Evolutionary conservation across 2,329 filamentous ascomycete species (phyloP), one percentile per base, ranked within the genome.

Genomic region (Cryoendolithus antarcticus): DNA sequence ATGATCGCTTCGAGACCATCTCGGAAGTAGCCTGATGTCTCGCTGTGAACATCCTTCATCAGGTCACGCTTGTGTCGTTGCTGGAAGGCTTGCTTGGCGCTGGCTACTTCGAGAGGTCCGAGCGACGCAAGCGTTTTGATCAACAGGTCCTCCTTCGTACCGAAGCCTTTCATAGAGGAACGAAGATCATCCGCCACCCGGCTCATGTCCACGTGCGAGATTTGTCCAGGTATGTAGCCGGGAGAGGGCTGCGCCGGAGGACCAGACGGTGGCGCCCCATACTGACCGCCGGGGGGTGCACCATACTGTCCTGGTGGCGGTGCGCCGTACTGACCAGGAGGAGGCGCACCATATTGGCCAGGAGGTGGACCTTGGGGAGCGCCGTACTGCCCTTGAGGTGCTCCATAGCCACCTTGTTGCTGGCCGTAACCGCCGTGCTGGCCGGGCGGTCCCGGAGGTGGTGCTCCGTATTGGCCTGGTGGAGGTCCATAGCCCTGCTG

Each of bases 131-230:
- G 66, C 3, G 80, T 65, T 2, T 68, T 65, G 46, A 93, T 88
- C 10, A 96, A 65, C 0, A 72, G 61, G 52, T 77, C 80, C 59
- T 95, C 88, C 53, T 96, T 77, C 0, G 88, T 95, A 28, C 88
- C 89, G 45, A 94, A 85, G 0, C 86, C 86, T 61, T 93, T 94
- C 86, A 95, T 94, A 2, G 89, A 85, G 49, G 73, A 73, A 38
- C 85, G 76, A 13, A 93, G 66, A 3, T 69, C 74, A 41, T 86
- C 74, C 0, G 85, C 82, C 50, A 91, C 78, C 9, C 67, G 64
- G 3, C 65, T 70, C 35, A 76, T 80, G 47, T 93, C 78, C 11
- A 71, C 66, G 24, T 74, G 69, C 32, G 84, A 81, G 33, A 74
- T 66, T 52, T 83, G 81, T 9, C 76, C 74, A 0, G 80, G 71